Evolutionary conservation across 2,329 filamentous ascomycete genomes (phyloP), one percentile per base, ranked within the genome.

Genomic region (Claviceps sp.): DNA sequence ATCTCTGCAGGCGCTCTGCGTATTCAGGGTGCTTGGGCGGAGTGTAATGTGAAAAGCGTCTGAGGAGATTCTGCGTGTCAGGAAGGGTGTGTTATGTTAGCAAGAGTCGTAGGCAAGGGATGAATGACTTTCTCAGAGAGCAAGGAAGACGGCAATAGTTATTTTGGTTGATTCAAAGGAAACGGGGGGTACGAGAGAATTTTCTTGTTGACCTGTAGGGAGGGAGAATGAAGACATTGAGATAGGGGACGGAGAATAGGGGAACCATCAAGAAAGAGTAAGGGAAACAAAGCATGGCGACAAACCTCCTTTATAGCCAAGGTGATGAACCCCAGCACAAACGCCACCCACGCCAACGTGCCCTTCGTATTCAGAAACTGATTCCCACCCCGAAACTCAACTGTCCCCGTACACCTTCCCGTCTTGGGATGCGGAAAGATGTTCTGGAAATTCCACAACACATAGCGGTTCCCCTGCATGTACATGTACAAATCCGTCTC

Each of bases 401-500:
- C 62, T 0, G 67, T 69, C 0, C 67, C 67, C 8, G 64, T 67
- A 45, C 65, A 68, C 44, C 63, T 55, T 5, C 65, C 65, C 41
- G 63, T 67, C 61, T 65, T 68, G 44, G 65, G 64, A 50, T 63
- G 62, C 1, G 66, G 62, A 49, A 67, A 66, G 53, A 67, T 66
- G 54, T 69, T 70, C 52, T 68, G 63, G 47, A 70, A 70, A 50
- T 70, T 69, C 67, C 68, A 70, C 40, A 70, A 55, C 11, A 70
- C 67, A 52, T 69, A 68, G 18, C 67, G 63, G 54, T 63, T 65
- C 8, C 62, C 65, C 58, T 70, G 67, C 64, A 70, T 69, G 58
- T 70, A 68, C 36, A 60, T 58, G 56, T 58, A 67, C 43, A 70
- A 53, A 11, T 67, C 63, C 24, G 49, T 57, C 58, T 67, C 66